Evolutionary conservation across 176 grass and related monocot genomes (phyloP).

Genomic region (Leersia perrieri): DNA sequence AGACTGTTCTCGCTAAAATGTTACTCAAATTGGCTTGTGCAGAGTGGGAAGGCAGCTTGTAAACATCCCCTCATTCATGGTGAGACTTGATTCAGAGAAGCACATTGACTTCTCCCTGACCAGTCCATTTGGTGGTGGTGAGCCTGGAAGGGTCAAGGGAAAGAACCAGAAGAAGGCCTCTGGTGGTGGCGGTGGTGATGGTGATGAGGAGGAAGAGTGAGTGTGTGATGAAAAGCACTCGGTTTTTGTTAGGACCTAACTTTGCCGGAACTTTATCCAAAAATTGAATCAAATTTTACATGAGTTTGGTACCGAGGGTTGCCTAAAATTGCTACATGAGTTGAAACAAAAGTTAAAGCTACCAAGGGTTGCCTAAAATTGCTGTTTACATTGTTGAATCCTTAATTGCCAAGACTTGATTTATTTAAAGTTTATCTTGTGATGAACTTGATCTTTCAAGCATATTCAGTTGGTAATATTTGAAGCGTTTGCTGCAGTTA

Average conservation of each 20-base stretch:
- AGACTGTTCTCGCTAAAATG: not conserved
- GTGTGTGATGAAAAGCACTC: not conserved
- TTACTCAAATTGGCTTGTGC: not conserved
- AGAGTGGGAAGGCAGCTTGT: constrained; percentile 81
- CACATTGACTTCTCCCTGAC: constrained; percentile 77
- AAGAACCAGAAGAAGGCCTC: constrained; percentile 73
- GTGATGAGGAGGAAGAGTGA: constrained; percentile 57
- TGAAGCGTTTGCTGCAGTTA: too few species aligned
- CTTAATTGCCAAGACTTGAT: not conserved
- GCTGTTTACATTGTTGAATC: constrained; percentile 5
- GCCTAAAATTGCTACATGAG: constrained; percentile 35
- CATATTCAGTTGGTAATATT: too few species aligned
- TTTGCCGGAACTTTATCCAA: constrained; percentile 10
- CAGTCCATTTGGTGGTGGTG: constrained; percentile 61
- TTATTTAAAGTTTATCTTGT: not conserved
- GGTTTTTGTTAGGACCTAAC: constrained; percentile 47
- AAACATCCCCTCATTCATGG: constrained; percentile 80
- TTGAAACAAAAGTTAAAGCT: constrained; percentile 5
- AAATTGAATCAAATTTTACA: too few species aligned
- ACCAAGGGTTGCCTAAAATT: not conserved
- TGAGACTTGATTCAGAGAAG: constrained; percentile 72
- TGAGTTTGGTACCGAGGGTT: too few species aligned
- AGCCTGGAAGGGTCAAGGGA: constrained; percentile 72
- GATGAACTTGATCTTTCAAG: not conserved
- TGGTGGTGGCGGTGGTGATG: constrained; percentile 45